Evolutionary conservation across 1,284 basidiomycete species (phyloP), one percentile per base, ranked within the genome.

Genomic region (Somion occarium): DNA sequence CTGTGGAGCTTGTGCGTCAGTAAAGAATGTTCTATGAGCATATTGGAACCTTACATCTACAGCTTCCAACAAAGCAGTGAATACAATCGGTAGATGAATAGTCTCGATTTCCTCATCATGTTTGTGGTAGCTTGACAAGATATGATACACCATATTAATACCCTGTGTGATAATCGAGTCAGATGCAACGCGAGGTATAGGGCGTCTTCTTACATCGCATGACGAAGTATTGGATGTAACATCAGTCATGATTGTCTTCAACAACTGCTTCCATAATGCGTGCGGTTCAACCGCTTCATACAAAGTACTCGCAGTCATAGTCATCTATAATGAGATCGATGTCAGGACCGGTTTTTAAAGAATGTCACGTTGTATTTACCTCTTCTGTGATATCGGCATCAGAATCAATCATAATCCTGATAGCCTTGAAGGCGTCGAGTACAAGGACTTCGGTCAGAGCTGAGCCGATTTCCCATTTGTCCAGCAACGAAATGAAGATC

Each of bases 381-480:
- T 91, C 90, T 65, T 85, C 85, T 45, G 73, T 72, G 38, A 72
- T 71, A 38, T 75, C 82, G 11, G 68, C 62, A 20, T 74, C 71
- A 5, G 71, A 68, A 27, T 82, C 73, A 27, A 85, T 67, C 34
- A 81, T 71, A n/a, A 69, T 66, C 63, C 81, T 80, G 44, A 93
- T 73, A 2, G 89, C 82, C 48, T 77, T 81, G 63, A 96, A 84
- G 0, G 88, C 78, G 57, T 97, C 91, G 51, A 92, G 82, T 3
- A 91, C 82, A 30, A 98, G 70, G 1, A 73, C 75, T 43, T 91
- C 83, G 0, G 93, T 95, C 23, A 99, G 69, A 0, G 82, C 77
- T 18, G 82, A 82, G 0, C 96, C 96, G 47, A 99, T 87, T 68
- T 98, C 94, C 90, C 93, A 98, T 67, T 97, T 97, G 69, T 99